These are phyloP conservation scores for Hypholoma fasciculare DNA, from an alignment of 768 basidiomycete genomes.

Conservation along the genomic window DNA sequence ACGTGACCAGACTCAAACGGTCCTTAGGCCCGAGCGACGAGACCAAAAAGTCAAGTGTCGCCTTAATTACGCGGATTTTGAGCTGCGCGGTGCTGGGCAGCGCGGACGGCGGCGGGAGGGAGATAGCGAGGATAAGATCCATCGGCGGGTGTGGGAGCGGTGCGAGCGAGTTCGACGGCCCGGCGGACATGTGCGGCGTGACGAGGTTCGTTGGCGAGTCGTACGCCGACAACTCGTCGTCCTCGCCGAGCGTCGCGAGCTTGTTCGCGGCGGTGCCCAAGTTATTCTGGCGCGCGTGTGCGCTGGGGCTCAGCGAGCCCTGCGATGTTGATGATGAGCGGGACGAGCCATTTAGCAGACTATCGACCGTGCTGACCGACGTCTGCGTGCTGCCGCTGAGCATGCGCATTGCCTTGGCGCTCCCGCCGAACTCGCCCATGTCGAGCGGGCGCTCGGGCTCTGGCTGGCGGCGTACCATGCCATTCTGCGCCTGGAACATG, in stretches of 20 bases:
- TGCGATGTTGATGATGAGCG: conserved; percentile 78
- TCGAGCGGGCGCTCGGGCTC: conserved; percentile 44
- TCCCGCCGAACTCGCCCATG: conserved; percentile 79
- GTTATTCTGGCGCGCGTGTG: conserved; percentile 32
- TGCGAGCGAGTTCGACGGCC: conserved; percentile 77
- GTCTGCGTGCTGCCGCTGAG: conserved; percentile 75
- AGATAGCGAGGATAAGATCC: conserved; percentile 91
- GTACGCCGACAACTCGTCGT: conserved; percentile 63
- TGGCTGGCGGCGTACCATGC: conserved; percentile 28
- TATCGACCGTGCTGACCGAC: conserved; percentile 64
- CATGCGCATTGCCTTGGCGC: conserved; percentile 75
- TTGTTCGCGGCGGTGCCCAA: conserved; percentile 34
- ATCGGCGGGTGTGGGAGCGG: conserved; percentile 85
- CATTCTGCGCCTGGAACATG: conserved; percentile 61
- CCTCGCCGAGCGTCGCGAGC: conserved; percentile 69
- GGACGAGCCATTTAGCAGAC: conserved; percentile 64
- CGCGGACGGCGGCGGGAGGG: conserved; percentile 74
- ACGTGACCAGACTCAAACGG: conserved; percentile 88
- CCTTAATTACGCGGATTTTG: conserved; percentile 86
- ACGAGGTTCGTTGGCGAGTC: conserved; percentile 59
- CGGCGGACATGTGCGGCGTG: conserved; percentile 70
- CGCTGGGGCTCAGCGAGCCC: conserved; percentile 41
- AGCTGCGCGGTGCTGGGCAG: conserved; percentile 79
- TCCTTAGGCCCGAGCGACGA: conserved; percentile 76
- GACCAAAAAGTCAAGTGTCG: conserved; percentile 84